A percentile compares a stretch with the other conserved stretches of the same genome.
These are phyloP conservation scores for Colletotrichum sp. DNA, from an alignment of 2,329 filamentous ascomycete species.

Conservation along the genomic window DNA sequence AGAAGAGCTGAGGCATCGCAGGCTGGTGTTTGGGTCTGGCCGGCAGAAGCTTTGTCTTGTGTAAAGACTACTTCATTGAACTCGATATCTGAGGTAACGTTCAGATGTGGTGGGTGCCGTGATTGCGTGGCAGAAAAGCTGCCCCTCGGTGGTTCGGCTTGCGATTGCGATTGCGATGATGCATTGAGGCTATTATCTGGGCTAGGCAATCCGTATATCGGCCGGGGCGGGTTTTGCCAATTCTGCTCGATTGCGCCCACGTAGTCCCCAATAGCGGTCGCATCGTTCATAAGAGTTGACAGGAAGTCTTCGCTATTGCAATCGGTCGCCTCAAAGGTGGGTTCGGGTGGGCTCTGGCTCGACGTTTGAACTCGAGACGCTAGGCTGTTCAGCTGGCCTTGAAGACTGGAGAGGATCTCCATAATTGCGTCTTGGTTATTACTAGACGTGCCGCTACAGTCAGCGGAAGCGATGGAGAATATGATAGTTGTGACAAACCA, in stretches of 20 bases:
- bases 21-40: background rate
- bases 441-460: background rate
- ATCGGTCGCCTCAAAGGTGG: background rate
- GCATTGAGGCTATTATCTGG: conserved; percentile 29
- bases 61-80: background rate
- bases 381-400: conserved; percentile 5
- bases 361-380: background rate
- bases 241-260: background rate
- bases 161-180: conserved; percentile 23
- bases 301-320: background rate
- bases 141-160: conserved; percentile 22
- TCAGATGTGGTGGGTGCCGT: background rate
- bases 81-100: background rate
- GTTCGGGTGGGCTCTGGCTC: background rate
- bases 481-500: background rate
- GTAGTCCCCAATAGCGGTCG: background rate
- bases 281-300: background rate
- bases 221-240: background rate
- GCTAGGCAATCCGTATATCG: conserved; percentile 29
- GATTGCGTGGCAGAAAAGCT: background rate
- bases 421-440: background rate
- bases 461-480: background rate
- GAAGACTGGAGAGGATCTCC: background rate
- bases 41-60: background rate
- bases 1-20: background rate